Percentiles rank a stretch among this genome's conserved stretches.
Evolutionary conservation across 441 rosid species (phyloP).

Genomic region (Corymbia calophylla): DNA sequence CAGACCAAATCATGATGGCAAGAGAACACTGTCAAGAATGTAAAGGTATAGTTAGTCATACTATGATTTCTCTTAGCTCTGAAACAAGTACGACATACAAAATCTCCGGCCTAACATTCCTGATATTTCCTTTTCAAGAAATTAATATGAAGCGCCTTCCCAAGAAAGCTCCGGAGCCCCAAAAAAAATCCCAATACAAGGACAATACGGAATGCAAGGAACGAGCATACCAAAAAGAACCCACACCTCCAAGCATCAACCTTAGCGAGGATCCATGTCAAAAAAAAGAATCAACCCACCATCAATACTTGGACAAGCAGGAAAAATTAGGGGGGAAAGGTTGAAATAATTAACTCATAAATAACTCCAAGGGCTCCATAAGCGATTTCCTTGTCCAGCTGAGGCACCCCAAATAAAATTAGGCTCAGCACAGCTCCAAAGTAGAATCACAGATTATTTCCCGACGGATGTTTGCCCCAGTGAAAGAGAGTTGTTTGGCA

Average conservation of each 20-base stretch:
- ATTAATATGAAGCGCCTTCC: neutral
- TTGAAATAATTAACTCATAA: conserved; percentile 5
- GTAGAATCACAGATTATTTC: conserved; percentile 3
- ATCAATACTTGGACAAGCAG: conserved; percentile 10
- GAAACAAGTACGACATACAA: neutral
- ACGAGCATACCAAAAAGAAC: neutral
- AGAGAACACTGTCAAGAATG: neutral
- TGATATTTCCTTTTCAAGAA: neutral
- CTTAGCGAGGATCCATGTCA: conserved; percentile 1
- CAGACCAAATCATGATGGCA: neutral
- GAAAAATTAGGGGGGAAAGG: neutral
- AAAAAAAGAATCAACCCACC: conserved; percentile 13
- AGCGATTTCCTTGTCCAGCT: conserved; percentile 8
- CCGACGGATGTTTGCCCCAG: neutral
- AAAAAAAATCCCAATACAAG: neutral
- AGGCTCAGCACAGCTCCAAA: conserved; percentile 23
- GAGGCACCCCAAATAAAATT: conserved; percentile 34
- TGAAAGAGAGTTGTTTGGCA: neutral
- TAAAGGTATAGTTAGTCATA: neutral
- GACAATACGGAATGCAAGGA: neutral
- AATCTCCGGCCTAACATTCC: neutral
- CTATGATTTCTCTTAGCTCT: neutral
- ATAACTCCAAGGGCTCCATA: conserved; percentile 10
- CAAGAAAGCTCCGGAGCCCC: neutral
- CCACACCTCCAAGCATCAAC: conserved; percentile 9